Evolutionary conservation across 495 filamentous ascomycete genomes (phyloP).

Genomic region (Penicillium desertorum): DNA sequence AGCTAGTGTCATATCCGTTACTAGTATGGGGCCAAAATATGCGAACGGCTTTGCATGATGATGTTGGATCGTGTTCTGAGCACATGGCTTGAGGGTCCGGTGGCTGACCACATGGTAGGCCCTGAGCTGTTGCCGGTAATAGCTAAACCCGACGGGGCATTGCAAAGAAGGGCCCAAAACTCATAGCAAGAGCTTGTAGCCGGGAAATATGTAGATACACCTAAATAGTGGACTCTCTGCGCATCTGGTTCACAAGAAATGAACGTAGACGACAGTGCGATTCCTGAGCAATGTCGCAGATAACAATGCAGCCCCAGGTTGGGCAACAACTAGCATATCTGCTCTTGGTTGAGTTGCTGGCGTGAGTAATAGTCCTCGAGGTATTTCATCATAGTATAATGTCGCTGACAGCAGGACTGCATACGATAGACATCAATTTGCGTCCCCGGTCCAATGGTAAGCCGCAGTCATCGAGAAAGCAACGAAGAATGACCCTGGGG

Average conservation of each 20-base stretch:
- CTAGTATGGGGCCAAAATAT: too few relatives aligned
- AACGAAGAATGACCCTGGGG: too few relatives aligned
- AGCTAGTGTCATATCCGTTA: slow-evolving; percentile 2
- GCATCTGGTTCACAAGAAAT: too few relatives aligned
- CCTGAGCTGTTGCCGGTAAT: slow-evolving; percentile 2
- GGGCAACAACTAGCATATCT: slow-evolving; percentile 1
- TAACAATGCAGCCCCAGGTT: neutral
- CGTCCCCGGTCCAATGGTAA: slow-evolving; percentile 13
- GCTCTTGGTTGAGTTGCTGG: slow-evolving; percentile 3
- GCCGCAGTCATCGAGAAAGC: too few relatives aligned
- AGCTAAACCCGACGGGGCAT: neutral
- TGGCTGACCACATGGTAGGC: slow-evolving; percentile 7
- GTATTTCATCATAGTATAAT: neutral
- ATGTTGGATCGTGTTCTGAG: neutral
- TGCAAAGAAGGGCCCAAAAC: too few relatives aligned
- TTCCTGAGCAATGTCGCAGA: too few relatives aligned
- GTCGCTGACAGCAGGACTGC: neutral
- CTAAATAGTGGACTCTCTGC: too few relatives aligned
- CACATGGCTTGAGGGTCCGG: slow-evolving; percentile 2
- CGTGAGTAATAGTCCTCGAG: neutral
- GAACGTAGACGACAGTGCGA: too few relatives aligned
- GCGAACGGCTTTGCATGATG: too few relatives aligned
- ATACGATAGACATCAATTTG: slow-evolving; percentile 17
- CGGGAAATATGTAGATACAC: too few relatives aligned
- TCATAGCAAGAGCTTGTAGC: too few relatives aligned